Percentiles rank a stretch among this genome's conserved stretches.
Evolutionary conservation across 139 green algal species (phyloP).

Genomic region (Eudorina sp.): DNA sequence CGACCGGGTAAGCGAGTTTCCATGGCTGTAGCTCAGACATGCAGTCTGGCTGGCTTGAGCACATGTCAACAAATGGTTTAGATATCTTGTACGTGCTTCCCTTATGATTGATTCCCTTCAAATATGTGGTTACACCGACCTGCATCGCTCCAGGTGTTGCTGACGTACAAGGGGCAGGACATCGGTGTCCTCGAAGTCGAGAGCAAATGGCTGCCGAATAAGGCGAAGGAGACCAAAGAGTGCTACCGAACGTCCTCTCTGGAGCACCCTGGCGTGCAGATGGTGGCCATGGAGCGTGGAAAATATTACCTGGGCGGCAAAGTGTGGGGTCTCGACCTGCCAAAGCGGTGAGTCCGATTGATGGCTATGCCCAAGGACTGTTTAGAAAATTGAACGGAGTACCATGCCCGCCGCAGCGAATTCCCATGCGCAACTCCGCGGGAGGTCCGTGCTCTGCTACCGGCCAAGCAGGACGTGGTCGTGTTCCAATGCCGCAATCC

Average conservation of each 20-base stretch:
- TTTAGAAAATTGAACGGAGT: too few relatives aligned
- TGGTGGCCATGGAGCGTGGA: slow-evolving; percentile 93
- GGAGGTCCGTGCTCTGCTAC: slow-evolving; percentile 84
- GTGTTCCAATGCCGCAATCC: slow-evolving; percentile 97
- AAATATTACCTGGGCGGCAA: slow-evolving; percentile 84
- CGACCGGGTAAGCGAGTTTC: slow-evolving; percentile 63
- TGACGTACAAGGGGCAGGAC: slow-evolving; percentile 91
- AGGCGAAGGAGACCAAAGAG: slow-evolving; percentile 59
- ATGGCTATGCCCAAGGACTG: too few relatives aligned
- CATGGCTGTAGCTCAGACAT: neutral
- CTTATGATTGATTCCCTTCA: too few relatives aligned
- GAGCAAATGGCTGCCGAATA: slow-evolving; percentile 87
- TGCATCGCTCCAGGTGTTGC: slow-evolving; percentile 85
- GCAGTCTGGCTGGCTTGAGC: too few relatives aligned
- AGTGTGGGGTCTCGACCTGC: slow-evolving; percentile 71
- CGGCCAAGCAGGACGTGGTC: slow-evolving; percentile 84
- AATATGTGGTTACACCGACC: too few relatives aligned
- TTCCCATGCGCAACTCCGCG: slow-evolving; percentile 87
- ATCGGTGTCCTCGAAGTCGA: slow-evolving; percentile 88
- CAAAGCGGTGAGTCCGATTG: slow-evolving; percentile 61
- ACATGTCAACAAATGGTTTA: too few relatives aligned
- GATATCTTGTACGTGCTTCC: too few relatives aligned
- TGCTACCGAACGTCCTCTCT: slow-evolving; percentile 93
- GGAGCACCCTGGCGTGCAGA: slow-evolving; percentile 95
- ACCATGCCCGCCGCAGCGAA: slow-evolving; percentile 61